Evolutionary conservation across 2,329 filamentous ascomycete species (phyloP), one percentile per base, ranked within the genome.

Genomic region (Grosmannia huntii): DNA sequence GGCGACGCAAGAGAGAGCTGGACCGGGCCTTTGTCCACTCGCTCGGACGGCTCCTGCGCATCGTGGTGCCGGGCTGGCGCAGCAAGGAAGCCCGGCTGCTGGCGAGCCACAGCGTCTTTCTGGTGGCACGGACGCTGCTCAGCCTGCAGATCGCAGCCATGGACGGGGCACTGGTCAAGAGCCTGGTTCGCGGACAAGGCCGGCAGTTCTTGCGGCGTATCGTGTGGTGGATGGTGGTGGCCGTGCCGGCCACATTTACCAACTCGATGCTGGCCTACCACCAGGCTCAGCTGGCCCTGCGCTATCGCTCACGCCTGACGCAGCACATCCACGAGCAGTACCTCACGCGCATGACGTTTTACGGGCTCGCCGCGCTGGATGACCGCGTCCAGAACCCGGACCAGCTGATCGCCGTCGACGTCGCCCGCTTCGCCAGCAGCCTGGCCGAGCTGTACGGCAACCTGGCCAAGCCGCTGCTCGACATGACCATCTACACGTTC

Each of bases 261-360:
- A 99, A 99, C 72, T 96, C 91, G 0, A 99, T 99, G 94, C 79
- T 97, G 50, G 95, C 91, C 28, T 97, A 96, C 70, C 94, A 99
- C 68, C 94, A 99, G 75, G 95, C 91, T 67, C 90, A 95, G 69
- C 81, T 99, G 50, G 90, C 92, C 0, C 77, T 99, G 33, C 89
- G 92, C 68, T 99, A 99, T 71, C 86, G 94, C 61, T 92, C 91
- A 46, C 84, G 94, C 52, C 79, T 99, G 38, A 99, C 94, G n/a
- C 87, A 94, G 67, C 79, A 91, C 69, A 94, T 99, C 55, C 94
- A 99, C 74, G 88, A 95, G 70, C 89, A 91, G 69, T 99, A 99
- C 70, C 81, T 99, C 16, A 91, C 89, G n/a, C 88, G 96, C 60
- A 87, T 99, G 82, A 97, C 92, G 0, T 99, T 97, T 70, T 99